These are phyloP conservation scores for Parathielavia hyrcaniae DNA, from an alignment of 495 filamentous ascomycete species.

Conservation along the genomic window DNA sequence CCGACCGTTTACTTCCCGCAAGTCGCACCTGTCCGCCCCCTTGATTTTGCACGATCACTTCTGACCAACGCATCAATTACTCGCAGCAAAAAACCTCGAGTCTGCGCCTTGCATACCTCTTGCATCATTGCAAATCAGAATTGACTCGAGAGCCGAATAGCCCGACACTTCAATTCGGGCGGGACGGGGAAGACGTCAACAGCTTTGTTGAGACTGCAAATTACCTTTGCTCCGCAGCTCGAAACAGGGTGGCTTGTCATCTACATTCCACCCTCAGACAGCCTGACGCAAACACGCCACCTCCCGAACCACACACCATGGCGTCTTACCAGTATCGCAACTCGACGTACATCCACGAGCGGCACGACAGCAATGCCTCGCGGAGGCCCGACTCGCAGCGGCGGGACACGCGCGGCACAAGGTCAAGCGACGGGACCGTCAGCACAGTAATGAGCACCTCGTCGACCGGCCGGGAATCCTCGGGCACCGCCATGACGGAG, in stretches of 20 bases:
- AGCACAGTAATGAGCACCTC: conserved; percentile 65
- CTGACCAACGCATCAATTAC: conserved; percentile 7
- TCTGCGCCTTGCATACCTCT: conserved; percentile 11
- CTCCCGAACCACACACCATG: conserved; percentile 28
- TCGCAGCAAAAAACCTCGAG: conserved; percentile 13
- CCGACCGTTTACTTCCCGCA: conserved; percentile 33
- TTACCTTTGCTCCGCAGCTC: background rate
- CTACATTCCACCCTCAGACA: conserved; percentile 17
- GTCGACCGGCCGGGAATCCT: conserved; percentile 61
- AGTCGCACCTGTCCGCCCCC: conserved; percentile 12
- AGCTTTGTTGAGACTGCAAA: background rate
- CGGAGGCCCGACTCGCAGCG: conserved; percentile 32
- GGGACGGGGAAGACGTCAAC: conserved; percentile 9
- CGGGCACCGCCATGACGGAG: conserved; percentile 78
- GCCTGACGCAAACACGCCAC: background rate
- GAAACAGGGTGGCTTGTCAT: conserved; percentile 1
- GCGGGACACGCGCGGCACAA: conserved; percentile 40
- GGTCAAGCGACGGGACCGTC: conserved; percentile 66
- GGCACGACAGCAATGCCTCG: conserved; percentile 39
- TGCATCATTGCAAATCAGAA: background rate
- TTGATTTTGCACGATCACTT: conserved; percentile 5
- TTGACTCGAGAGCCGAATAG: background rate
- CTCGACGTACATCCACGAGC: conserved; percentile 39
- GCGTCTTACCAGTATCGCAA: conserved; percentile 43
- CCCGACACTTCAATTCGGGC: conserved; percentile 3